Evolutionary conservation across 768 basidiomycete species (phyloP).

Genomic region (Heimioporus sp.): DNA sequence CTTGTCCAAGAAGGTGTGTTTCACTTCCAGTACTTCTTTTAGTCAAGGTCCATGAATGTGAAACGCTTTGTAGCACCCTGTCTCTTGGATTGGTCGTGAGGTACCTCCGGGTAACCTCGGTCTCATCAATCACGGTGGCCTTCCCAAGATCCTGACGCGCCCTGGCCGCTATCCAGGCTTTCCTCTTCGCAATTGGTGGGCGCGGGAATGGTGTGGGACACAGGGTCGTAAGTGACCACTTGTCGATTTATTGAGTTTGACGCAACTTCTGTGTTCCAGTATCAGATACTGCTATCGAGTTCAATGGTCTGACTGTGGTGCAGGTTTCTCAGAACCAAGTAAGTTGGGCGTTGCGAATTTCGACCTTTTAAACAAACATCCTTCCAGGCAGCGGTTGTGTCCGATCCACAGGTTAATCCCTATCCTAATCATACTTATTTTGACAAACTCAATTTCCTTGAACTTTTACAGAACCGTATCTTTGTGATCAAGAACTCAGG

Average conservation of each 20-base stretch:
- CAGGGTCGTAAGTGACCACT: conserved; percentile 52
- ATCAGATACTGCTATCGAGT: conserved; percentile 80
- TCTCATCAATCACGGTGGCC: conserved; percentile 78
- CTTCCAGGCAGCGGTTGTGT: conserved; percentile 60
- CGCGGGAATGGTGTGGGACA: conserved; percentile 67
- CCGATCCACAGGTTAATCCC: conserved; percentile 55
- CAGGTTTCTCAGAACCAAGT: conserved; percentile 85
- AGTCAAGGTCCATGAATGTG: background rate
- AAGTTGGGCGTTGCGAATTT: background rate
- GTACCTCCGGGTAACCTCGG: conserved; percentile 72
- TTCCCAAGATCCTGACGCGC: conserved; percentile 69
- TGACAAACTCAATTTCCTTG: background rate
- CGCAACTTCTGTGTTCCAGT: conserved; percentile 39
- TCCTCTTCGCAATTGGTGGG: conserved; percentile 85
- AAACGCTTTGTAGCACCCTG: conserved; percentile 41
- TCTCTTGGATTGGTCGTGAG: conserved; percentile 69
- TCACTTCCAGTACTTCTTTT: background rate
- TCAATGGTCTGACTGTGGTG: conserved; percentile 77
- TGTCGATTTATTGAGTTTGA: background rate
- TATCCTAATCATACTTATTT: background rate
- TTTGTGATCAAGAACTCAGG: conserved; percentile 80
- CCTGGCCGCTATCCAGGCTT: conserved; percentile 78
- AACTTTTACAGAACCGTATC: conserved; percentile 51
- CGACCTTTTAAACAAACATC: background rate
- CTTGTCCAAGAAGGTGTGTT: conserved; percentile 57